Evolutionary conservation across 164 flowering plant species (phyloP), one percentile per base, ranked within the genome.

Genomic region (Santalum album): DNA sequence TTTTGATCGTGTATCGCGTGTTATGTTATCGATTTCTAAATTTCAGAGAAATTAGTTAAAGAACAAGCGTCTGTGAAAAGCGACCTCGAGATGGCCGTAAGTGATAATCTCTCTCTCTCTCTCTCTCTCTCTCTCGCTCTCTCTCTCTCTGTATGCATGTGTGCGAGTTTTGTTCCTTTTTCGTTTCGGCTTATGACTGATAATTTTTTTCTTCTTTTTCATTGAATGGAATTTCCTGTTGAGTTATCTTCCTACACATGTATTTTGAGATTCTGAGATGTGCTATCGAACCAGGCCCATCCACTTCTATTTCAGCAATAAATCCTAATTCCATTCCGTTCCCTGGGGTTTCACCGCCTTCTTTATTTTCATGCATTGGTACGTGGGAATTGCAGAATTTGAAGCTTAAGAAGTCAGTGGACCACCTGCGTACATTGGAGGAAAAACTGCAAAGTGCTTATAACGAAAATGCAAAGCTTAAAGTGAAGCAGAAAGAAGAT

Each of bases 61-160:
- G 97, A 89, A 59, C 99, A 94, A 73, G 97, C 97, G 56, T 80
- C 92, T 14, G 80, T 82, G 55, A 85, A 80, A 72, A 76, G 88
- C 6, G 95, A 90, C 60, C 83, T 94, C 25, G 92, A 87, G 51
- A 69, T 83, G 74, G 87, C 99, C 82, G 97, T 94, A 83, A 23
- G 35, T 22, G 24, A 51, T 44, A 35, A 49, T 25, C 27, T 42
- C 15, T 59, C 49, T 49, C 25, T 57, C 49, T 52, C 45, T 50
- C 35, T 55, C 51, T 43, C 39, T 19, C 32, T 42, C 51, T n/a
- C 26, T 35, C 40, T 36, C 40, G 6, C 40, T 36, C 40, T 36
- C 40, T 36, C 40, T 36, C 40, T 36, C 40, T 36, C 40, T 36
- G 2, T 36, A 29, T 29, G 9, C 9, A 29, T 29, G 9, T 29